A percentile compares a stretch with the other conserved stretches of the same genome.
phyloP scores from a whole-genome alignment of 148 eudicot species.

The Polygonum aviculare region DNA sequence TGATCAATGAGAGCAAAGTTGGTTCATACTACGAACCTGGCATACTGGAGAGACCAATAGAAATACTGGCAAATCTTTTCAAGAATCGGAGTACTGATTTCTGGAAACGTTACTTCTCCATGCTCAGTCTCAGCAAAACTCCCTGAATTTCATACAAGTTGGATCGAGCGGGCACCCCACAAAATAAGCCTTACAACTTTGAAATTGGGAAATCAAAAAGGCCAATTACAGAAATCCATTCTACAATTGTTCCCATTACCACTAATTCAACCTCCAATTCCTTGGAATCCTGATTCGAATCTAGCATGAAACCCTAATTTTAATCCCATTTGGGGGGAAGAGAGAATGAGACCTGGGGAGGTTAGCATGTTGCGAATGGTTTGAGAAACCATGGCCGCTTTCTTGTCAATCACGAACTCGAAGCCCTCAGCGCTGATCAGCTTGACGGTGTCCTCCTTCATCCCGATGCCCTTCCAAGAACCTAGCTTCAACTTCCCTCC shows the following conservation, averaged over 20 bases:
- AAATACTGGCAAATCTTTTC: constrained; percentile 99
- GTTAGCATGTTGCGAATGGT: constrained; percentile 95
- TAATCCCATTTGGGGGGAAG: not conserved
- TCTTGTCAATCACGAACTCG: constrained; percentile 81
- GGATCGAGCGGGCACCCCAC: not conserved
- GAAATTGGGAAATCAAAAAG: not conserved
- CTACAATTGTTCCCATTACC: not conserved
- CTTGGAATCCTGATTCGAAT: not conserved
- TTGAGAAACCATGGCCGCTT: constrained; percentile 97
- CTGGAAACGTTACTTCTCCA: constrained; percentile 77
- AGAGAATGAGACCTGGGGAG: constrained; percentile 59
- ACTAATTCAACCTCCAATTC: not conserved
- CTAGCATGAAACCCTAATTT: constrained; percentile 27
- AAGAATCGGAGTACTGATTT: constrained; percentile 80
- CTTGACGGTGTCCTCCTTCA: constrained; percentile 78
- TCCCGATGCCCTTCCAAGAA: constrained; percentile 16
- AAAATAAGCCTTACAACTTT: not conserved
- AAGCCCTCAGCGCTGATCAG: constrained; percentile 94
- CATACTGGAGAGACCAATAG: constrained; percentile 96
- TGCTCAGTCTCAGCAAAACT: constrained; percentile 73
- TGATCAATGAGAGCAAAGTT: not conserved
- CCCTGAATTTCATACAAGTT: constrained; percentile 24
- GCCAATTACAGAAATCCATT: not conserved
- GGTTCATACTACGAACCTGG: constrained; percentile 38
- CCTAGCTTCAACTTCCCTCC: constrained; percentile 13